These are phyloP conservation scores for Gracilariopsis chorda DNA, from an alignment of 23 red algal species.

Conservation along the genomic window DNA sequence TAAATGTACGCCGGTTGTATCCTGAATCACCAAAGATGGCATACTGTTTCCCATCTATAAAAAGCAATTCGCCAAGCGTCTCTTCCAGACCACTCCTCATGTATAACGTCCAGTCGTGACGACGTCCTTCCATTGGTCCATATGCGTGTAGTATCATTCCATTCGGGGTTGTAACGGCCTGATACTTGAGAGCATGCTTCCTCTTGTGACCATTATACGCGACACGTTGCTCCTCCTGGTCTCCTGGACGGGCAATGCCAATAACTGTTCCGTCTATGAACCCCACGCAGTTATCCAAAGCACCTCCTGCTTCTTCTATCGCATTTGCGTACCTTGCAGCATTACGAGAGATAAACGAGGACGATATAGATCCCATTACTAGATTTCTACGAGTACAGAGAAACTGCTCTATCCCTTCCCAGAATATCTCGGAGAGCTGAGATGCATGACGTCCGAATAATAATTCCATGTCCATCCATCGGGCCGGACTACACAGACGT, in stretches of 20 bases:
- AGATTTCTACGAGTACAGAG: too few relatives aligned
- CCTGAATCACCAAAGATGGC: neutral
- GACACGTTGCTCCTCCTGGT: neutral
- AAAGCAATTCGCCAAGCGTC: neutral
- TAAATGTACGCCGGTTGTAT: neutral
- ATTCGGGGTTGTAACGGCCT: neutral
- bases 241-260: neutral
- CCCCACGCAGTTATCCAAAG: neutral
- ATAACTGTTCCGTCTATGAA: neutral
- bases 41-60: neutral
- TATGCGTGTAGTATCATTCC: neutral
- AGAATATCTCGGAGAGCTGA: constrained; percentile 14
- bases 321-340: neutral
- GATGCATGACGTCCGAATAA: neutral
- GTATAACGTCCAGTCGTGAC: neutral
- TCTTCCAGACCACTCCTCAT: neutral
- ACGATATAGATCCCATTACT: neutral
- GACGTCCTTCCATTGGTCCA: neutral
- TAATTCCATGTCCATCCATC: neutral
- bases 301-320: neutral
- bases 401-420: neutral
- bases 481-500: neutral
- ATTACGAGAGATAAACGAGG: neutral
- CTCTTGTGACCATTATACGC: neutral
- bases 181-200: neutral